Conservation (phyloP, 1,139 yeast genomes). For the Geotrichum candidum region DNA sequence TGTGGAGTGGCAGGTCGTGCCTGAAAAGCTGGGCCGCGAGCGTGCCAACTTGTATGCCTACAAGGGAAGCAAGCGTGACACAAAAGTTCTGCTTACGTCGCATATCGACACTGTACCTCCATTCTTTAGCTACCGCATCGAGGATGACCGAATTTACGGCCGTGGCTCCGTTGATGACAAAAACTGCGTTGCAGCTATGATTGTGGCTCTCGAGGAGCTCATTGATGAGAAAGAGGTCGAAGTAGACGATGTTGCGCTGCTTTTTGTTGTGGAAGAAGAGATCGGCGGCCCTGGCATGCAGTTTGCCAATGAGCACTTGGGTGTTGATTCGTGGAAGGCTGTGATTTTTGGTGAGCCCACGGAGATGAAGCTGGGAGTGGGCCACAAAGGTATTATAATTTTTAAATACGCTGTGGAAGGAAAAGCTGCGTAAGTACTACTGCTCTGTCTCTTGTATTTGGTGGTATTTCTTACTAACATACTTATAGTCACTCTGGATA, state of each 20-base stretch:
- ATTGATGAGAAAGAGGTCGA: conserved; percentile 36
- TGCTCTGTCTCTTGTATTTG: background rate
- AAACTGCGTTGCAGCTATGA: conserved; percentile 49
- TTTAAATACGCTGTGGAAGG: conserved; percentile 46
- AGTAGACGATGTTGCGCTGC: conserved; percentile 52
- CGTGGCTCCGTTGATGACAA: conserved; percentile 66
- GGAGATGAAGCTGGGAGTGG: conserved; percentile 59
- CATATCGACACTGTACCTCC: conserved; percentile 85
- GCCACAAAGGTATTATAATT: conserved; percentile 56
- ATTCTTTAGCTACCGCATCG: conserved; percentile 65
- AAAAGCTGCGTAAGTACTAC: conserved; percentile 40
- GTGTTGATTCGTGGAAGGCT: conserved; percentile 47
- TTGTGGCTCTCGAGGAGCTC: conserved; percentile 49
- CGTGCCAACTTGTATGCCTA: conserved; percentile 52
- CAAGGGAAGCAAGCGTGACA: conserved; percentile 41
- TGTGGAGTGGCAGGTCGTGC: conserved; percentile 44
- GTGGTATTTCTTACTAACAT: background rate
- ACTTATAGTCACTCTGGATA: conserved; percentile 52
- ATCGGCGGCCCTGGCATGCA: conserved; percentile 58
- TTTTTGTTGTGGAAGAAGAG: conserved; percentile 69
- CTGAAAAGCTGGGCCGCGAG: conserved; percentile 36
- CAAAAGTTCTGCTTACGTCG: conserved; percentile 57
- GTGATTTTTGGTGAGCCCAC: conserved; percentile 76
- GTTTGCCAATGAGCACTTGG: conserved; percentile 38
- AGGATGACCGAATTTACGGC: conserved; percentile 54